These are phyloP conservation scores for Paraconiothyrium sp. DNA, from an alignment of 2,329 filamentous ascomycete species.

Conservation along the genomic window DNA sequence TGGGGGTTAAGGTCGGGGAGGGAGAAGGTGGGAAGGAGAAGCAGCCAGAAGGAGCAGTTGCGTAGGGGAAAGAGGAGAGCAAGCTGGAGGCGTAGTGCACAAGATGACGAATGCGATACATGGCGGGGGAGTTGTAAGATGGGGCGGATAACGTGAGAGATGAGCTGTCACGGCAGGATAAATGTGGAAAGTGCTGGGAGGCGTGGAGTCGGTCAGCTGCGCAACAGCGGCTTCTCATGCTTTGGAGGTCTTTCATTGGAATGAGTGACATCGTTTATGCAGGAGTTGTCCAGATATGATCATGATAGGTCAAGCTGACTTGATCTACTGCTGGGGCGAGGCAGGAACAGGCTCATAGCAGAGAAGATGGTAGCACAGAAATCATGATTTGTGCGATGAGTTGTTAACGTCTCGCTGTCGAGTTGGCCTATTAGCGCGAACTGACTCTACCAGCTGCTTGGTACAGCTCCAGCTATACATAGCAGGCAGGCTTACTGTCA, in stretches of 20 bases:
- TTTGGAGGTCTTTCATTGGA: constrained; percentile 8
- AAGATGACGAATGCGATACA: background rate
- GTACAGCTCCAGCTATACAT: constrained; percentile 4
- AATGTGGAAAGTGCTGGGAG: background rate
- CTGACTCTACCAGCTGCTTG: background rate
- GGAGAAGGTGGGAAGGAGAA: constrained; percentile 31
- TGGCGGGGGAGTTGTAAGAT: background rate
- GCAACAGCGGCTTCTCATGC: background rate
- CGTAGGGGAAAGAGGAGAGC: constrained; percentile 3
- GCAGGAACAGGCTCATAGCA: constrained; percentile 2
- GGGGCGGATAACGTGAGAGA: constrained; percentile 1
- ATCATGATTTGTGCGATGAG: background rate
- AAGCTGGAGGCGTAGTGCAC: background rate
- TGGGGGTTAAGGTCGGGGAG: constrained; percentile 60
- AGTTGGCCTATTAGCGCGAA: background rate
- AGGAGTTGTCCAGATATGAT: background rate
- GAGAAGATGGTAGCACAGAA: constrained; percentile 1
- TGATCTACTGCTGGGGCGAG: constrained; percentile 1
- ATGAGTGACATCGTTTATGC: constrained; percentile 19
- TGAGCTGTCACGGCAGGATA: constrained; percentile 8
- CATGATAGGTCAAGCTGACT: constrained; percentile 2
- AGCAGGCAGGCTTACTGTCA: background rate
- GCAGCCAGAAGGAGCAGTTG: constrained; percentile 1
- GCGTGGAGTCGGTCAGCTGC: constrained; percentile 10
- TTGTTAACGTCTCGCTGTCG: background rate